phyloP scores from a whole-genome alignment of 106 monocot genomes.

The Apostasia ramifera region DNA sequence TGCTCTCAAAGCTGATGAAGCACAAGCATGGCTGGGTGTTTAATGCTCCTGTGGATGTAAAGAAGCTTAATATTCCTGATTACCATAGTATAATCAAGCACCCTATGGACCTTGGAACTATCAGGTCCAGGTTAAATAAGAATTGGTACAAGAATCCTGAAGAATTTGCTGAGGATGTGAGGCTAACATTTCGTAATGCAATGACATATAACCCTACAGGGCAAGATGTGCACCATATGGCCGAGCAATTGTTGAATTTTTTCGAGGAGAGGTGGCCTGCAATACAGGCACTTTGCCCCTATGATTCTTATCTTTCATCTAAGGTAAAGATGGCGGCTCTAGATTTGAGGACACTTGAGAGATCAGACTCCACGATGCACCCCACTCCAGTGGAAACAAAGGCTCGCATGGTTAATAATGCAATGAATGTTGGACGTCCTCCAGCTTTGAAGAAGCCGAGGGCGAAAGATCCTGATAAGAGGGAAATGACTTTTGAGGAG shows the following conservation, averaged over 20 bases:
- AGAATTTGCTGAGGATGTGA: constrained; percentile 85
- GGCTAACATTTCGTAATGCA: constrained; percentile 76
- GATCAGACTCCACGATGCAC: constrained; percentile 61
- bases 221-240: constrained; percentile 83
- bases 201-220: constrained; percentile 89
- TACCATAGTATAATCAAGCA: constrained; percentile 66
- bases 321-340: constrained; percentile 29
- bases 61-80: constrained; percentile 65
- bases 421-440: constrained; percentile 23
- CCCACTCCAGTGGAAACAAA: constrained; percentile 38
- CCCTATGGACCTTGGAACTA: constrained; percentile 85
- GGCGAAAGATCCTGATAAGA: constrained; percentile 85
- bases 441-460: constrained; percentile 81
- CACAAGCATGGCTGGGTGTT: constrained; percentile 86
- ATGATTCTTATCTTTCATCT: constrained; percentile 8
- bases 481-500: constrained; percentile 98
- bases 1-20: constrained; percentile 76
- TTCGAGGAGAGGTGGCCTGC: constrained; percentile 75
- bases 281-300: constrained; percentile 44
- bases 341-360: constrained; percentile 50
- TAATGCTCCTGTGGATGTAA: constrained; percentile 74
- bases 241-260: constrained; percentile 46
- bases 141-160: constrained; percentile 58
- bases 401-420: constrained; percentile 21
- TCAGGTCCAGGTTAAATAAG: constrained; percentile 41